phyloP scores from a whole-genome alignment of 2,329 filamentous ascomycete species.

The Ilyonectria mors-panacis region DNA sequence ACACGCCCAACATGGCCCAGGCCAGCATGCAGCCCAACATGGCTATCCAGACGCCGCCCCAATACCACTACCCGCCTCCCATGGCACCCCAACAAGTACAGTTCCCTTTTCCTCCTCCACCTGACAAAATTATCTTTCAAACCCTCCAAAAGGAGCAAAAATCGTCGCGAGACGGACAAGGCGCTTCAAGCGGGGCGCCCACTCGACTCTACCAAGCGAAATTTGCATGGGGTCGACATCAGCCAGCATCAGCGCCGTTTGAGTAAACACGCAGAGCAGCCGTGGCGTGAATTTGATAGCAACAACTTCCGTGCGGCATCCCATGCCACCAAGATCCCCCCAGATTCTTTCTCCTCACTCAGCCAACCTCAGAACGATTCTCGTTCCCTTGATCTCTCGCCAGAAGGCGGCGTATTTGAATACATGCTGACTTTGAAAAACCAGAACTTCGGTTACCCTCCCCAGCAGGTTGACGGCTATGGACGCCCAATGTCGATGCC shows the following conservation, averaged over 20 bases:
- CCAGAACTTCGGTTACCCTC: constrained; percentile 75
- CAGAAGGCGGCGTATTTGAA: constrained; percentile 80
- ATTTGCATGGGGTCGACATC: constrained; percentile 52
- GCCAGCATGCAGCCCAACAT: constrained; percentile 70
- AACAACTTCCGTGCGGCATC: constrained; percentile 41
- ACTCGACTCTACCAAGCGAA: constrained; percentile 56
- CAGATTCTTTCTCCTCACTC: constrained; percentile 29
- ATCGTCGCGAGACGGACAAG: constrained; percentile 64
- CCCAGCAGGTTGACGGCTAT: constrained; percentile 57
- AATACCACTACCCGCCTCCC: constrained; percentile 73
- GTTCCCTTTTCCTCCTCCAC: constrained; percentile 57
- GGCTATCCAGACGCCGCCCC: constrained; percentile 74
- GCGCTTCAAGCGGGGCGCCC: constrained; percentile 57
- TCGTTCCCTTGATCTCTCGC: constrained; percentile 72
- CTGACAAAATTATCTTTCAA: constrained; percentile 57
- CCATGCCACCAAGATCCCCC: constrained; percentile 33
- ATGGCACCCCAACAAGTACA: constrained; percentile 74
- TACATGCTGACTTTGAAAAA: constrained; percentile 78
- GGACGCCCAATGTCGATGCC: constrained; percentile 56
- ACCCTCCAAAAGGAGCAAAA: constrained; percentile 60
- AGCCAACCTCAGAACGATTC: constrained; percentile 33
- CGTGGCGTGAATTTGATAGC: constrained; percentile 48
- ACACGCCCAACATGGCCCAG: constrained; percentile 77
- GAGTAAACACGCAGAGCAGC: constrained; percentile 62
- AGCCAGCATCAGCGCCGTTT: constrained; percentile 58